Conservation (phyloP, 768 basidiomycete species). For the Suillus fuscotomentosus region DNA sequence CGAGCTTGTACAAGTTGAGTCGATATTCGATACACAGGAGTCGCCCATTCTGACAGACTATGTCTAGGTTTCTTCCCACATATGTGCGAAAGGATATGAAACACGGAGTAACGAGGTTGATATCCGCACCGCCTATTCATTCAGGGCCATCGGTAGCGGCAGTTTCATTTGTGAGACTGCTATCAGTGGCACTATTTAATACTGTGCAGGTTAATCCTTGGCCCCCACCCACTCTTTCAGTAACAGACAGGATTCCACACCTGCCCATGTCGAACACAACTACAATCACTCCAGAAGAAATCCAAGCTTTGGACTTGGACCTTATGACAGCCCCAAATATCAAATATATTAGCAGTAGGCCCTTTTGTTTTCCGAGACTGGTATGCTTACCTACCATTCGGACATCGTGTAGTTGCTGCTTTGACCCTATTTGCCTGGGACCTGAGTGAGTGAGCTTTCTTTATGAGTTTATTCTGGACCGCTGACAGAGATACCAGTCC, state of each 20-base stretch:
- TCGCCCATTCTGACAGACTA: neutral
- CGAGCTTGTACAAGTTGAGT: neutral
- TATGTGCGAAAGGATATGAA: neutral
- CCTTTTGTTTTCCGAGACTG: neutral
- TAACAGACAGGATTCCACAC: neutral
- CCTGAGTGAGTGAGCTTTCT: neutral
- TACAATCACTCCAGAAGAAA: neutral
- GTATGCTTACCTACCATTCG: neutral
- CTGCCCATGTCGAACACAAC: neutral
- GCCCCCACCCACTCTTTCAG: neutral
- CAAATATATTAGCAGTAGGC: neutral
- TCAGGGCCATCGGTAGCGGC: neutral
- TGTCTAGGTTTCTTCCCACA: neutral
- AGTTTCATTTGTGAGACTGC: no score
- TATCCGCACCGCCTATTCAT: neutral
- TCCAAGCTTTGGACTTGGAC: neutral
- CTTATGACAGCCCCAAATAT: neutral
- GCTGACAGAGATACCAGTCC: neutral
- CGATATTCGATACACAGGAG: neutral
- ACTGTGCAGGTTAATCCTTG: neutral
- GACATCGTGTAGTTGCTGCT: neutral
- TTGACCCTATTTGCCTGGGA: slow-evolving; percentile 3
- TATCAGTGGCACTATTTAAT: neutral
- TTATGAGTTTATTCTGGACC: neutral
- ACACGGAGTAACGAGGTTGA: neutral